Conservation (phyloP, 345 rosid species). For the Citrus sp. region DNA sequence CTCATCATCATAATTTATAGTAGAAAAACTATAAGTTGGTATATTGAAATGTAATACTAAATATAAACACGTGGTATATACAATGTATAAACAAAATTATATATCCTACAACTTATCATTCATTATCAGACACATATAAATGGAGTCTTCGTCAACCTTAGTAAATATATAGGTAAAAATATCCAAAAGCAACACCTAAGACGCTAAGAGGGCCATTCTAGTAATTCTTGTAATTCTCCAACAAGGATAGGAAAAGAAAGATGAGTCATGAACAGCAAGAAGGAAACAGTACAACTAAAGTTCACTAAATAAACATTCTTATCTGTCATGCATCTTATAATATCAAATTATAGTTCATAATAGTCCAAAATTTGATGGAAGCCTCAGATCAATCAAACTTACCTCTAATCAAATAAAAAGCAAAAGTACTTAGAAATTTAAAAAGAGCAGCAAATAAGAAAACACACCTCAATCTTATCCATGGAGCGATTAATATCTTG, state of each 20-base stretch:
- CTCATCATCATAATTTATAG: not conserved
- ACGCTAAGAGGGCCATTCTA: not conserved
- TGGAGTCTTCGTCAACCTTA: not conserved
- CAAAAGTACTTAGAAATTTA: not conserved
- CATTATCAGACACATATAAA: not conserved
- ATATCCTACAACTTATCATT: not conserved
- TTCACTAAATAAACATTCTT: not conserved
- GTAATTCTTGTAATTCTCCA: not conserved
- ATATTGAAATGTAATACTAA: not conserved
- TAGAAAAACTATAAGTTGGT: not conserved
- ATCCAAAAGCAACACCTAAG: not conserved
- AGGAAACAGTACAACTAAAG: not conserved
- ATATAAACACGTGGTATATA: not conserved
- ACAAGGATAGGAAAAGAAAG: not conserved
- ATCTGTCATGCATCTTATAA: not conserved
- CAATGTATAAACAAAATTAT: not conserved
- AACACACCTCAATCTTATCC: constrained; percentile 89
- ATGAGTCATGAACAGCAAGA: not conserved
- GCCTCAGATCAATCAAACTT: not conserved
- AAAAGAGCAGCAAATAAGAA: not conserved
- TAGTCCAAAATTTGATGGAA: not conserved
- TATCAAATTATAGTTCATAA: not conserved
- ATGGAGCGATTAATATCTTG: constrained; percentile 83
- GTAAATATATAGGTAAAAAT: not conserved
- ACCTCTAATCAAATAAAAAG: not conserved